Base-by-base conservation (phyloP, 352 stramenopile species). In the Globisporangium heterothallicum region DNA sequence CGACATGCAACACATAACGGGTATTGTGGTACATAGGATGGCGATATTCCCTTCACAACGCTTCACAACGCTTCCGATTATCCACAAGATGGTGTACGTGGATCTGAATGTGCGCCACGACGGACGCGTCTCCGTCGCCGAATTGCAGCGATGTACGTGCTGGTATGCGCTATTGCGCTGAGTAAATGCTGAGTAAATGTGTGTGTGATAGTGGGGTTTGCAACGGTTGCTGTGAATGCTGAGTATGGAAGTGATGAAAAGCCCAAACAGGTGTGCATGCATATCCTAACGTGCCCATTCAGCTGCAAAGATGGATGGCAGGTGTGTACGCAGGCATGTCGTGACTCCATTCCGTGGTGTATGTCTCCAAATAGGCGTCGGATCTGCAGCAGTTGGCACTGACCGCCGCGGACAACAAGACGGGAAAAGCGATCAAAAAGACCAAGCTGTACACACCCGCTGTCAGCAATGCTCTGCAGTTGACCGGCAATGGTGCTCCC, bases 81-180 rank as follows among this genome's bases (percentile, higher is more conserved):
- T 41, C 18, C 40, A 49, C 7, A 32, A 25, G 24, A 78, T 84
- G 64, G 61, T 71, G 64, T 93, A 89, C 66, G 62, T 74, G 46
- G 83, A 93, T 67, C 57, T 93, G 58, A 88, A 83, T 32, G 74
- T 93, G 46, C 74, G 64, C 46, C 55, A 63, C n/a, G 74, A 58
- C 22, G 52, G 61, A 51, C 68, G 75, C 24, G 66, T 86, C 52
- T 84, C 64, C 29, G 58, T 71, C 34, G 52, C 56, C 1, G 82
- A 93, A 66, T 66, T 91, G 47, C 63, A 82, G 45, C 68, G 74
- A 58, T 64, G 83, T 93, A 61, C 42, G 80, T 64, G 2, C 6
- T 5, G 0, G 32, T 16, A 14, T 9, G 16, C 16, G 10, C 4
- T 10, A 27, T 14, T 42, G 4, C 4, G 6, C n/a, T 47, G 16